phyloP scores from a whole-genome alignment of 2,329 filamentous ascomycete species.

The Fusarium pilosicola region DNA sequence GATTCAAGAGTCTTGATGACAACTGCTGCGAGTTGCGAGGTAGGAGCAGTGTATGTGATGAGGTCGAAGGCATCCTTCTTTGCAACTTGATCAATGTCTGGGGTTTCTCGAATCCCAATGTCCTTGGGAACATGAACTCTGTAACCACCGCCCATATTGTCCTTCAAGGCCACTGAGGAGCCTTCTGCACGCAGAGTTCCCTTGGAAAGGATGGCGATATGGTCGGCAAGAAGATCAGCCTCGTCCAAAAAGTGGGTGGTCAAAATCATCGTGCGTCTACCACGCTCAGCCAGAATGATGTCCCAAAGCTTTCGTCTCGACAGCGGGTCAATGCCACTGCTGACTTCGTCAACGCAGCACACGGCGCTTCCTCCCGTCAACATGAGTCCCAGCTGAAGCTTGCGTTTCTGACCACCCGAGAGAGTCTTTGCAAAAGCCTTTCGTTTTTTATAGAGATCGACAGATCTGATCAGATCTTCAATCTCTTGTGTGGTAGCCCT shows the following conservation, averaged over 20 bases:
- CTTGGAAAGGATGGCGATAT: conserved; percentile 88
- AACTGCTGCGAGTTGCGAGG: conserved; percentile 75
- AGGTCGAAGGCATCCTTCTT: conserved; percentile 74
- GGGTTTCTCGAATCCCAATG: conserved; percentile 57
- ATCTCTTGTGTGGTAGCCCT: conserved; percentile 68
- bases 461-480: conserved; percentile 69
- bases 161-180: conserved; percentile 86
- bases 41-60: conserved; percentile 75
- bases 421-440: conserved; percentile 79
- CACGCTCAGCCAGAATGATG: conserved; percentile 86
- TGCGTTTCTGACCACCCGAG: conserved; percentile 91
- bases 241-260: conserved; percentile 96
- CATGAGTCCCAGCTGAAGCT: conserved; percentile 94
- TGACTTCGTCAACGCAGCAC: conserved; percentile 92
- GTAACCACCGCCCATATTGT: conserved; percentile 84
- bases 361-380: conserved; percentile 88
- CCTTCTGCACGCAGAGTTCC: conserved; percentile 84
- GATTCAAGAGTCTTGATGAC: conserved; percentile 77
- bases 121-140: conserved; percentile 78
- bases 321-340: conserved; percentile 86
- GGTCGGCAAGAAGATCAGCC: conserved; percentile 87
- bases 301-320: conserved; percentile 93
- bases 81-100: conserved; percentile 64
- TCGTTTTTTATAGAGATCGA: conserved; percentile 81
- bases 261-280: conserved; percentile 81